Conservation (phyloP, 768 basidiomycete species). For the Boletus rex-veris region DNA sequence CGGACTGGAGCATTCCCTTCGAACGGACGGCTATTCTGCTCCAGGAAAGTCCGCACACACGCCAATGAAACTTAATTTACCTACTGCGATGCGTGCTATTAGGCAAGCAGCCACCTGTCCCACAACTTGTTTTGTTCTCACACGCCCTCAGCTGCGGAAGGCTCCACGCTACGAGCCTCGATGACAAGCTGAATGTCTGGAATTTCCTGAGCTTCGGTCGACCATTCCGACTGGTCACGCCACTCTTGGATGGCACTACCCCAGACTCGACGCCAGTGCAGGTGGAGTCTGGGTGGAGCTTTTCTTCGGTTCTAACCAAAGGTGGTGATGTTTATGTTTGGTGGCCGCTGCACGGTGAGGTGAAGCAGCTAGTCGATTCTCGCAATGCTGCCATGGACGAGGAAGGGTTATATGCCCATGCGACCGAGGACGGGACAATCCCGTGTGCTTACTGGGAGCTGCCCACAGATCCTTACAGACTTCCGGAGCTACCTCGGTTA, state of each 20-base stretch:
- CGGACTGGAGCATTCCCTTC: conserved; percentile 39
- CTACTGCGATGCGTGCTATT: conserved; percentile 55
- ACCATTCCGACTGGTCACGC: conserved; percentile 56
- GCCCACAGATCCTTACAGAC: conserved; percentile 46
- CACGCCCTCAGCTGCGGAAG: conserved; percentile 63
- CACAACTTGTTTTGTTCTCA: conserved; percentile 7
- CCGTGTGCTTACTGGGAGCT: conserved; percentile 62
- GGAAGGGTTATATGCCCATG: conserved; percentile 28
- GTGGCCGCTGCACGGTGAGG: conserved; percentile 58
- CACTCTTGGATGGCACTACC: conserved; percentile 39
- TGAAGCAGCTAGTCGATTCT: conserved; percentile 36
- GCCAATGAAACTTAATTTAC: conserved; percentile 60
- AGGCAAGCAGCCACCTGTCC: conserved; percentile 42
- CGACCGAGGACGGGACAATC: conserved; percentile 42
- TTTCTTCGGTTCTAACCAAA: conserved; percentile 69
- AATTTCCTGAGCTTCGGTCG: conserved; percentile 76
- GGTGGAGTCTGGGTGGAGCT: conserved; percentile 79
- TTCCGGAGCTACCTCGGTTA: conserved; percentile 60
- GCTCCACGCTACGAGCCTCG: conserved; percentile 64
- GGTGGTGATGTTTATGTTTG: conserved; percentile 72
- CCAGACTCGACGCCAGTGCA: conserved; percentile 50
- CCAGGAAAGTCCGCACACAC: conserved; percentile 44
- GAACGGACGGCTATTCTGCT: conserved; percentile 55
- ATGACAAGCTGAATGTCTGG: conserved; percentile 60
- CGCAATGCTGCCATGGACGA: conserved; percentile 48